Evolutionary conservation across 108 stramenopile genomes (phyloP).

Genomic region (Skeletonema costatum): DNA sequence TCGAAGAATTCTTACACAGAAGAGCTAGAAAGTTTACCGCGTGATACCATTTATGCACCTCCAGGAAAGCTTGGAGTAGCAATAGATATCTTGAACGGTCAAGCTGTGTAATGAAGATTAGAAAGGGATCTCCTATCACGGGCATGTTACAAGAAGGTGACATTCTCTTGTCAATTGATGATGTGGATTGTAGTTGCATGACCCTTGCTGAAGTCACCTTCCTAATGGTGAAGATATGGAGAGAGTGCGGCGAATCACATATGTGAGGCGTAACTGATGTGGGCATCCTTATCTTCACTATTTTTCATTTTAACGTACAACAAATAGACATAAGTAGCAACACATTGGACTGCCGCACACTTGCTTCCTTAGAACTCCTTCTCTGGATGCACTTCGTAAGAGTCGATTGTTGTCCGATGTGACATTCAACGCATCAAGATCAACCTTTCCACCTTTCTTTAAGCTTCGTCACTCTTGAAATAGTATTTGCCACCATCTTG

Average conservation of each 20-base stretch:
- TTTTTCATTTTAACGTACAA: background rate
- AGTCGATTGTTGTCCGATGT: background rate
- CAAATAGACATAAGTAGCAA: background rate
- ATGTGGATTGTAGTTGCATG: constrained; percentile 66
- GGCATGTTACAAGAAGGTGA: constrained; percentile 55
- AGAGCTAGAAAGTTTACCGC: background rate
- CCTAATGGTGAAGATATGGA: constrained; percentile 66
- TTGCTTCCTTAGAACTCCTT: background rate
- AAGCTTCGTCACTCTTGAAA: background rate
- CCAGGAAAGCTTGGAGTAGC: constrained; percentile 73
- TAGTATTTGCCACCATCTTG: background rate
- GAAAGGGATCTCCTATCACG: constrained; percentile 42
- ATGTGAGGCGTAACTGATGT: constrained; percentile 17
- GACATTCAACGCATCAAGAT: background rate
- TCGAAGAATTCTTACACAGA: constrained; percentile 3
- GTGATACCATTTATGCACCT: constrained; percentile 48
- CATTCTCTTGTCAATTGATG: constrained; percentile 67
- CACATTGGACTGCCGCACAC: background rate
- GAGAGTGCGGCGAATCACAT: constrained; percentile 46
- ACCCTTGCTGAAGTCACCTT: constrained; percentile 59
- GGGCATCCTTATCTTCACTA: background rate
- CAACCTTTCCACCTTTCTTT: background rate
- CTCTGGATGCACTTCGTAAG: background rate
- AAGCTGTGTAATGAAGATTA: constrained; percentile 71
- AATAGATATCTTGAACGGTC: constrained; percentile 68